A percentile compares a stretch with the other conserved stretches of the same genome.
Conservation (phyloP, 805 yeast genomes). For the Saccharomycopsis selenospora region DNA sequence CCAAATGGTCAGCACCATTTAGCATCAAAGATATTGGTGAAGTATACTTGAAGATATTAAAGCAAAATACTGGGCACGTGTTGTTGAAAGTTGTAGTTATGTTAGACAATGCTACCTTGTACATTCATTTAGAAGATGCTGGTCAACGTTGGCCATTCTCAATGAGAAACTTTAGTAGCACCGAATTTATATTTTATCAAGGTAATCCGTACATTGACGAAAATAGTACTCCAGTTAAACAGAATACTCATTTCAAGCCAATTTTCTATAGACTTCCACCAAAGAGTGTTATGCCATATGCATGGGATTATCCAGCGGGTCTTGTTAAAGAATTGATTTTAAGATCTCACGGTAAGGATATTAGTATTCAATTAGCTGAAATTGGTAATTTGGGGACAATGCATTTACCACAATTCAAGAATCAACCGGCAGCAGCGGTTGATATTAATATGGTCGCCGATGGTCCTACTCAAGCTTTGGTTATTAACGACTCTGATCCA, state of each 20-base stretch:
- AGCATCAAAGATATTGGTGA: constrained; percentile 79
- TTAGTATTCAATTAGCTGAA: constrained; percentile 81
- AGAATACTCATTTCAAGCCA: constrained; percentile 61
- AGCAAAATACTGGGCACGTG: constrained; percentile 57
- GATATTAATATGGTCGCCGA: constrained; percentile 93
- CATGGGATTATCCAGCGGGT: constrained; percentile 97
- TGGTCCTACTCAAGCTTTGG: constrained; percentile 87
- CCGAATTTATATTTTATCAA: constrained; percentile 83
- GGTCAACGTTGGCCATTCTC: constrained; percentile 87
- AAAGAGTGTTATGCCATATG: constrained; percentile 92
- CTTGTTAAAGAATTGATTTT: constrained; percentile 70
- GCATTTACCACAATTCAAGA: constrained; percentile 50
- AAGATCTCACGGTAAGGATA: constrained; percentile 62
- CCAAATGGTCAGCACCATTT: constrained; percentile 86
- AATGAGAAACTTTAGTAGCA: constrained; percentile 79
- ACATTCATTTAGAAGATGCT: constrained; percentile 67
- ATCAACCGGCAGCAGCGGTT: constrained; percentile 44
- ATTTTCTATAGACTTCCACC: constrained; percentile 77
- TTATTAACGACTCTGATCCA: constrained; percentile 77
- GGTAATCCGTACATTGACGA: constrained; percentile 64
- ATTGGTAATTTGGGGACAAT: constrained; percentile 89
- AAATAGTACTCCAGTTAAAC: constrained; percentile 44
- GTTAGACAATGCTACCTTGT: constrained; percentile 76
- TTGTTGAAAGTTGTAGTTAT: constrained; percentile 66
- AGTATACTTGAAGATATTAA: constrained; percentile 60